phyloP scores from a whole-genome alignment of 306 rosid genomes.

The Mimosa pudica region DNA sequence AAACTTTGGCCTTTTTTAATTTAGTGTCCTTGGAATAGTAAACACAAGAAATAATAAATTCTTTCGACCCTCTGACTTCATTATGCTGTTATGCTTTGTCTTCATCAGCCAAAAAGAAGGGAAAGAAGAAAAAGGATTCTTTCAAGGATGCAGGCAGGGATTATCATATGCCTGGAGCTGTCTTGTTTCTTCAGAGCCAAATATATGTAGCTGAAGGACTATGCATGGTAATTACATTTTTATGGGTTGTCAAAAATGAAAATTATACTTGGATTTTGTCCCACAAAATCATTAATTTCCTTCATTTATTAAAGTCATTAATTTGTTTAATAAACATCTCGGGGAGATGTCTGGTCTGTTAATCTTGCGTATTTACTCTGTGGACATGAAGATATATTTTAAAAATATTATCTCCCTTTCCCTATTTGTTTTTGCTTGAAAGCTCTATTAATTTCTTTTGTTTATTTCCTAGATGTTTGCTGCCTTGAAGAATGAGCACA shows the following conservation, averaged over 20 bases:
- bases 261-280: neutral
- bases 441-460: conserved; percentile 32
- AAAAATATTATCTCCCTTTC: neutral
- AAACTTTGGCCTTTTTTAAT: conserved; percentile 19
- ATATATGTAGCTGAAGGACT: conserved; percentile 91
- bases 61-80: conserved; percentile 20
- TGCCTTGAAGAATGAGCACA: conserved; percentile 74
- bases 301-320: neutral
- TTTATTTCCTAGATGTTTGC: conserved; percentile 71
- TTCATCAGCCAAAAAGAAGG: conserved; percentile 70
- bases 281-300: neutral
- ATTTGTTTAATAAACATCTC: neutral
- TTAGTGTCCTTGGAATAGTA: conserved; percentile 29
- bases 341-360: neutral
- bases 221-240: conserved; percentile 64
- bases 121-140: conserved; percentile 79
- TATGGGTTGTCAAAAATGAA: conserved; percentile 27
- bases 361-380: neutral
- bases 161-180: conserved; percentile 68
- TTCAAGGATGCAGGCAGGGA: conserved; percentile 64
- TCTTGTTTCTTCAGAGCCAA: conserved; percentile 89
- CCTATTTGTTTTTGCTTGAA: conserved; percentile 30
- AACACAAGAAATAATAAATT: conserved; percentile 16
- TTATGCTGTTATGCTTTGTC: conserved; percentile 31
- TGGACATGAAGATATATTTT: neutral